These are phyloP conservation scores for Wallacemonas collosoma DNA, from an alignment of 208 protist species.

Conservation along the genomic window DNA sequence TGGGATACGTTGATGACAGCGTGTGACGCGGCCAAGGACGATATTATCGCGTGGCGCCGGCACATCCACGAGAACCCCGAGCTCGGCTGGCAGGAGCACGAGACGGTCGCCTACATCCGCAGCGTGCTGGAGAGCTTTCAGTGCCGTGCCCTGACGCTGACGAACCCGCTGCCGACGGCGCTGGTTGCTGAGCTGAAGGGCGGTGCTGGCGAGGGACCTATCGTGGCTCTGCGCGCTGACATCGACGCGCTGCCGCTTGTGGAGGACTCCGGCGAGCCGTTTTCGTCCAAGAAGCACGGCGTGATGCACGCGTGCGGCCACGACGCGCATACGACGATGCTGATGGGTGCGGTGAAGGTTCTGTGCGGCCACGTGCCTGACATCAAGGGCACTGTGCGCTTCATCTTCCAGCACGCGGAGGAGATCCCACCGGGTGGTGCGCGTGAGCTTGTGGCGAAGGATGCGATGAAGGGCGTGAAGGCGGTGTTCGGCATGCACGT, in stretches of 20 bases:
- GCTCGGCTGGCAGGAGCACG: conserved; percentile 47
- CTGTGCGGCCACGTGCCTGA: conserved; percentile 45
- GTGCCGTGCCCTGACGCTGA: conserved; percentile 39
- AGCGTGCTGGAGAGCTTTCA: conserved; percentile 34
- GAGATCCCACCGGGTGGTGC: conserved; percentile 63
- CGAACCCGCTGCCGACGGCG: conserved; percentile 40
- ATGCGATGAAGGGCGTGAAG: conserved; percentile 57
- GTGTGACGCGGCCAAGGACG: conserved; percentile 23
- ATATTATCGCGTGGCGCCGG: conserved; percentile 25
- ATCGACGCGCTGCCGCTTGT: conserved; percentile 74
- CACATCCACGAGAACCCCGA: conserved; percentile 63
- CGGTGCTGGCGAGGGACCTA: conserved; percentile 48
- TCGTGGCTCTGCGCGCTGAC: conserved; percentile 60
- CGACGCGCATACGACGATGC: conserved; percentile 75
- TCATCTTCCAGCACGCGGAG: conserved; percentile 80
- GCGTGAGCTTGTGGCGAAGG: conserved; percentile 44
- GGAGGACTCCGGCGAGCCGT: conserved; percentile 65
- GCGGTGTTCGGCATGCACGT: conserved; percentile 62
- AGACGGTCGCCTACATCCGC: conserved; percentile 54
- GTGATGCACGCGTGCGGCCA: conserved; percentile 79
- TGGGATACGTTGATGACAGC: conserved; percentile 27
- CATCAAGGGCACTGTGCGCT: conserved; percentile 65
- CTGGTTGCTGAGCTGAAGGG: conserved; percentile 61
- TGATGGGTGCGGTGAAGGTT: conserved; percentile 67
- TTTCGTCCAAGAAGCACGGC: conserved; percentile 54